phyloP scores from a whole-genome alignment of 2,329 filamentous ascomycete species.

The Colletotrichum australisinense region DNA sequence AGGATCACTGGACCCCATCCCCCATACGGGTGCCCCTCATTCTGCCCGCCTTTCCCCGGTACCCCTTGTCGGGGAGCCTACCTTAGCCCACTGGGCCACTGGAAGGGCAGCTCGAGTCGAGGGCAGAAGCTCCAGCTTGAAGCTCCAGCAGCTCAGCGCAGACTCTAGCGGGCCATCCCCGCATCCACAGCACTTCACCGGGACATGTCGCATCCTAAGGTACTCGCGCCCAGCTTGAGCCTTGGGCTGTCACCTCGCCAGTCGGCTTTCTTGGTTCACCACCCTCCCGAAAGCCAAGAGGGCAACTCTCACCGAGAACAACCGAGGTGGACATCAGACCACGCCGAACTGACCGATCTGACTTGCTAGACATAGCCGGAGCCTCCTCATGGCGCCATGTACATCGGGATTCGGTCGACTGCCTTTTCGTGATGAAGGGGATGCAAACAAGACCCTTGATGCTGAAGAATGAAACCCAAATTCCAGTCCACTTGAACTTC shows the following conservation, averaged over 20 bases:
- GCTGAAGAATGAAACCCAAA: not conserved
- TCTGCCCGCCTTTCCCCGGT: conserved; percentile 35
- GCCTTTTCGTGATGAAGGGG: conserved; percentile 12
- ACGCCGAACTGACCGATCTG: conserved; percentile 6
- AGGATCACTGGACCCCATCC: conserved; percentile 10
- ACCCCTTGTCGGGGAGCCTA: conserved; percentile 8
- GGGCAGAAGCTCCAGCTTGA: not conserved
- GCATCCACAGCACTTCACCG: conserved; percentile 24
- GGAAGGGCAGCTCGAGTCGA: not conserved
- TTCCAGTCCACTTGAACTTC: not conserved
- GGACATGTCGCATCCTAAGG: conserved; percentile 16
- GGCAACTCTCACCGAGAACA: conserved; percentile 29
- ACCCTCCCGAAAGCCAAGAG: not conserved
- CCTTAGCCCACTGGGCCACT: not conserved
- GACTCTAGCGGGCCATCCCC: conserved; percentile 5
- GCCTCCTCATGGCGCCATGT: not conserved
- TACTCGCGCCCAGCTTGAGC: not conserved
- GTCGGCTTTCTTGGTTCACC: conserved; percentile 1
- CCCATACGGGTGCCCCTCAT: conserved; percentile 30
- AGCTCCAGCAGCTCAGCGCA: not conserved
- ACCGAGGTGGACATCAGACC: conserved; percentile 30
- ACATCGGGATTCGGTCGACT: not conserved
- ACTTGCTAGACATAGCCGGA: conserved; percentile 34
- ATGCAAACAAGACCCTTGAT: not conserved
- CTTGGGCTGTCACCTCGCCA: not conserved